phyloP scores from a whole-genome alignment of 352 stramenopile species.

The Globisporangium abappressorium region DNA sequence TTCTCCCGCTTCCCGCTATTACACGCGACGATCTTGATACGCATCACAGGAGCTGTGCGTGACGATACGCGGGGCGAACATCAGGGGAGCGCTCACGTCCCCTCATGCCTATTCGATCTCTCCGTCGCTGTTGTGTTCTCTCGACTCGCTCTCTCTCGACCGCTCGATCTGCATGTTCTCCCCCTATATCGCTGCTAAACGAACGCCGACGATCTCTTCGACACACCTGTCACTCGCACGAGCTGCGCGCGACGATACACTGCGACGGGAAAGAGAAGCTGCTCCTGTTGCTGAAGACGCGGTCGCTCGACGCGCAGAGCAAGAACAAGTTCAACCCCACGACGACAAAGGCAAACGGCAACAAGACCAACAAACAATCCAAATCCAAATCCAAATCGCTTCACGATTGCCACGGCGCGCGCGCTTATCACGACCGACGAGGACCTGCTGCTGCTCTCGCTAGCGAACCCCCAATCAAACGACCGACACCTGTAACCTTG shows the following conservation, averaged over 20 bases:
- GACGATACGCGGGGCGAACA: background rate
- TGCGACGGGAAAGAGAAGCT: conserved; percentile 26
- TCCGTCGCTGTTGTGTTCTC: background rate
- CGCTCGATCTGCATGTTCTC: background rate
- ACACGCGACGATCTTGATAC: background rate
- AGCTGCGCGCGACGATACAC: conserved; percentile 20
- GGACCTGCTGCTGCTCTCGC: background rate
- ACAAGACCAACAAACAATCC: conserved; percentile 12
- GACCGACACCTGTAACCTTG: conserved; percentile 27
- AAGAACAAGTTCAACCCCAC: conserved; percentile 37
- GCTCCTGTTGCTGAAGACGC: conserved; percentile 24
- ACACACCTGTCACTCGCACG: background rate
- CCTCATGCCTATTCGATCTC: background rate
- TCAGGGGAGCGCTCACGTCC: too few species aligned
- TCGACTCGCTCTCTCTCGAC: background rate
- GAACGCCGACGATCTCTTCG: background rate
- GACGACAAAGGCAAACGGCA: conserved; percentile 13
- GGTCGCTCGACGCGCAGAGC: conserved; percentile 24
- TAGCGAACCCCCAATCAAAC: background rate
- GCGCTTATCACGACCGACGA: conserved; percentile 20
- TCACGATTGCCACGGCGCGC: conserved; percentile 28
- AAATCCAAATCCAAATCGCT: conserved; percentile 14
- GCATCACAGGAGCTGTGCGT: background rate
- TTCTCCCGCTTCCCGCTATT: background rate
- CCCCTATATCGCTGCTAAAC: background rate